Evolutionary conservation across 2,329 filamentous ascomycete species (phyloP).

Genomic region (Scolecobasidium constrictum): DNA sequence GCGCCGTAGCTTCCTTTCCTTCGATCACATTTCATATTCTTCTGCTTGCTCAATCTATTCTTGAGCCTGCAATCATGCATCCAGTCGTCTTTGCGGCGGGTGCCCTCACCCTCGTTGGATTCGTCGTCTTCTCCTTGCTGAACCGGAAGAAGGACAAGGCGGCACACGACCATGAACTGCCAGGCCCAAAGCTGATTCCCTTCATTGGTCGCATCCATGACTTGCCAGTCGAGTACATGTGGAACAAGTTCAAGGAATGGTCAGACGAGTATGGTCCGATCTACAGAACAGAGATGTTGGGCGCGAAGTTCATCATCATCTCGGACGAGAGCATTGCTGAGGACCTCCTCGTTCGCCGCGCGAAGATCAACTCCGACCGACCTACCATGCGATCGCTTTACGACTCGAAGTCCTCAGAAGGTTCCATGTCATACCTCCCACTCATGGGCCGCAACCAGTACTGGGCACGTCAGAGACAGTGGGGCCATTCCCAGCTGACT

Average conservation of each 20-base stretch:
- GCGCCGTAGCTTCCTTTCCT: no score
- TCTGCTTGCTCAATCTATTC: no score
- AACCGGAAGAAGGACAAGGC: slow-evolving; percentile 14
- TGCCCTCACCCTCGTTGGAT: slow-evolving; percentile 20
- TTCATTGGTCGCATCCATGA: slow-evolving; percentile 32
- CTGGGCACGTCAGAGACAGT: slow-evolving; percentile 43
- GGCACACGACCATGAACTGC: slow-evolving; percentile 22
- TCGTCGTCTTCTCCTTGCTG: slow-evolving; percentile 4
- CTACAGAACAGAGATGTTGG: slow-evolving; percentile 33
- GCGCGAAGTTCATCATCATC: slow-evolving; percentile 25
- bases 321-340: slow-evolving; percentile 30
- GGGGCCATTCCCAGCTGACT: slow-evolving; percentile 41
- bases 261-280: slow-evolving; percentile 27
- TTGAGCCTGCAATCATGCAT: slow-evolving; percentile 26
- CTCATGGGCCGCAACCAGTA: slow-evolving; percentile 47
- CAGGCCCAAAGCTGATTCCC: slow-evolving; percentile 28
- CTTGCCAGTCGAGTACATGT: slow-evolving; percentile 37
- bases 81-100: slow-evolving; percentile 26
- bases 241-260: slow-evolving; percentile 32
- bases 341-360: slow-evolving; percentile 31
- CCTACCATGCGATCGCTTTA: slow-evolving; percentile 40
- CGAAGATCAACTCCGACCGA: slow-evolving; percentile 27
- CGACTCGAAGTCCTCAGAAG: slow-evolving; percentile 43
- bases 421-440: slow-evolving; percentile 46
- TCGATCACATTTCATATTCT: no score